Conservation (phyloP, 495 filamentous ascomycete genomes). For the Cryomyces antarcticus region DNA sequence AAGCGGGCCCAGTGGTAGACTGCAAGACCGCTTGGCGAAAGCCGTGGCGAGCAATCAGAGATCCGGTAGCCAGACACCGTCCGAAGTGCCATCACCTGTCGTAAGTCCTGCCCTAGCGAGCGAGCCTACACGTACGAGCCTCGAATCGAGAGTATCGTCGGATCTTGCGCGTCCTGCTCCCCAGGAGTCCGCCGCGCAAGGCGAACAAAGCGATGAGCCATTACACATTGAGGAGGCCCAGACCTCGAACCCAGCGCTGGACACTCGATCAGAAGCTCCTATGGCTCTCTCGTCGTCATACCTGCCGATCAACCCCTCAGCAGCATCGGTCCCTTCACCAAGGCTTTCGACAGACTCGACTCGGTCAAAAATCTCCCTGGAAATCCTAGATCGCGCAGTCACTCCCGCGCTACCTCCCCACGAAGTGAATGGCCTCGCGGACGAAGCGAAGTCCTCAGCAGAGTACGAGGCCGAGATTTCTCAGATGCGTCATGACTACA, state of each 20-base stretch:
- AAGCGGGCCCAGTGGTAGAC: slow-evolving; percentile 42
- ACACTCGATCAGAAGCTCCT: too few relatives aligned
- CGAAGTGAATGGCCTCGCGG: neutral
- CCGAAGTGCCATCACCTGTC: slow-evolving; percentile 10
- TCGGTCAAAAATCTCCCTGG: too few relatives aligned
- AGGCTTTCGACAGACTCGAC: too few relatives aligned
- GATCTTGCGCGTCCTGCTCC: slow-evolving; percentile 1
- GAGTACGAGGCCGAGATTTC: slow-evolving; percentile 13
- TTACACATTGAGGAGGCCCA: too few relatives aligned
- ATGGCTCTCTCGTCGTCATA: too few relatives aligned
- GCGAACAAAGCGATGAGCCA: slow-evolving; percentile 2
- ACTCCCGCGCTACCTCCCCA: too few relatives aligned
- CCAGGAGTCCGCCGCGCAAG: neutral
- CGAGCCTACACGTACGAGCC: slow-evolving; percentile 10
- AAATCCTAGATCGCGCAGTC: too few relatives aligned
- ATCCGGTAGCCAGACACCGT: slow-evolving; percentile 8
- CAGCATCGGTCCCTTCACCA: too few relatives aligned
- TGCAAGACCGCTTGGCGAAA: slow-evolving; percentile 70
- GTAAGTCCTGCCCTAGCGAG: neutral
- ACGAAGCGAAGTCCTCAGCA: neutral
- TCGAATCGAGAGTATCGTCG: slow-evolving; percentile 11
- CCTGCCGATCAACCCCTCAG: too few relatives aligned
- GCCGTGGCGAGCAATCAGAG: slow-evolving; percentile 26
- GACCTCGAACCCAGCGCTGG: too few relatives aligned
- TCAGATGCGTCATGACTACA: slow-evolving; percentile 34